Evolutionary conservation across 176 grass and related monocot species (phyloP).

Genomic region (Raddia guianensis): DNA sequence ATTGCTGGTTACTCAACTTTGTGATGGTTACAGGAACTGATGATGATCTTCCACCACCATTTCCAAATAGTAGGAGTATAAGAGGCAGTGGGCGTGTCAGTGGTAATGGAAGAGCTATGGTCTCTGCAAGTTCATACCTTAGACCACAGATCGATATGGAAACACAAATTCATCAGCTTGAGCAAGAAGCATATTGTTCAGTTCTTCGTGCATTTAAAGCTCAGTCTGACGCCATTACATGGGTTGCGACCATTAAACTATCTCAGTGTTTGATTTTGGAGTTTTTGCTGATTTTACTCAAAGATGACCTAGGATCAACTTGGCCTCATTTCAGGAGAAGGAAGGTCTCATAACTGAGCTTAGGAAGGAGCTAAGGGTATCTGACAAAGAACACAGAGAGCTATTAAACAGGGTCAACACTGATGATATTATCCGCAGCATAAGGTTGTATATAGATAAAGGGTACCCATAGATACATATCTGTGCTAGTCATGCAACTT

Average conservation of each 20-base stretch:
- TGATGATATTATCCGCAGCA: constrained; percentile 86
- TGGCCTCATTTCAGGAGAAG: constrained; percentile 76
- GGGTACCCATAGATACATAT: neutral
- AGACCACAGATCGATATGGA: constrained; percentile 76
- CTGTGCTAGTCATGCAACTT: constrained; percentile 17
- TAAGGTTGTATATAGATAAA: constrained; percentile 63
- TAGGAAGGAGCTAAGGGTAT: constrained; percentile 95
- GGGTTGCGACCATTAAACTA: constrained; percentile 57
- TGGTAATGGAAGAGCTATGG: constrained; percentile 74
- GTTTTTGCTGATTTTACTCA: constrained; percentile 16
- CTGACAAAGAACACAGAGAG: constrained; percentile 86
- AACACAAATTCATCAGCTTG: constrained; percentile 84
- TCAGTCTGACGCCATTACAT: constrained; percentile 94
- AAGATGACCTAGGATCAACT: constrained; percentile 17
- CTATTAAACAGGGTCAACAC: constrained; percentile 80
- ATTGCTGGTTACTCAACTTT: constrained; percentile 24
- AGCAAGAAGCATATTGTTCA: constrained; percentile 93
- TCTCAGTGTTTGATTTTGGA: constrained; percentile 34
- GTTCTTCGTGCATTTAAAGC: constrained; percentile 98
- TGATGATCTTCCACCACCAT: constrained; percentile 83
- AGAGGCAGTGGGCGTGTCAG: constrained; percentile 65
- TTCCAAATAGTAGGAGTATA: constrained; percentile 58
- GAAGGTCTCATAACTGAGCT: constrained; percentile 94
- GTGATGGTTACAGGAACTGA: constrained; percentile 70
- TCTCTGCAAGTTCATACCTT: constrained; percentile 57